A percentile compares a stretch with the other conserved stretches of the same genome.
These are phyloP conservation scores for Tillandsia leiboldiana DNA, from an alignment of 176 grass and related monocot species.

Conservation along the genomic window DNA sequence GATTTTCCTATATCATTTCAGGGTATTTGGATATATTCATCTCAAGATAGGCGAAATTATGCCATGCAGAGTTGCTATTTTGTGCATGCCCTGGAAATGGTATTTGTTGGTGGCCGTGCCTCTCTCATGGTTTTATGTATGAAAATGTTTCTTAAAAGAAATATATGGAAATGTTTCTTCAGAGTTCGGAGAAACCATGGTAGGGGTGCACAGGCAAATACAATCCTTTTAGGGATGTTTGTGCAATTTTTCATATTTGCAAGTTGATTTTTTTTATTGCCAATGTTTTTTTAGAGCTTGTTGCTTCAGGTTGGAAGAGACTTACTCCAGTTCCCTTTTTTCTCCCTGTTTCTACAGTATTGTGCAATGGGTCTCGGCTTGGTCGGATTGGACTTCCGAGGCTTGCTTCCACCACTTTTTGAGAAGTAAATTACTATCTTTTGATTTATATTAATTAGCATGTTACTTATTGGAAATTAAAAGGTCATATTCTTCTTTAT, in stretches of 20 bases:
- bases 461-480: not conserved
- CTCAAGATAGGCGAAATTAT: too few species aligned
- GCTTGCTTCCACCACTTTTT: constrained; percentile 88
- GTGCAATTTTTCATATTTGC: constrained; percentile 1
- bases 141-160: too few species aligned
- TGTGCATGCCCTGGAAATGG: too few species aligned
- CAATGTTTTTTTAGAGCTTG: constrained; percentile 4
- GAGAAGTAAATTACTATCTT: constrained; percentile 56
- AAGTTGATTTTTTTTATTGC: not conserved
- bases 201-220: too few species aligned
- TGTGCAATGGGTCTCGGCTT: constrained; percentile 97
- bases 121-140: too few species aligned
- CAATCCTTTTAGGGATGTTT: too few species aligned
- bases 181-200: not conserved
- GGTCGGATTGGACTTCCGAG: constrained; percentile 93
- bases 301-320: not conserved
- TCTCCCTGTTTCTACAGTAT: constrained; percentile 42
- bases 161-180: too few species aligned
- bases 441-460: not conserved
- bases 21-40: too few species aligned
- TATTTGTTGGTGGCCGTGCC: too few species aligned
- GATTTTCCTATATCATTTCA: constrained; percentile 3
- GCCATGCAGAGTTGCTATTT: too few species aligned
- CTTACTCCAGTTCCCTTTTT: not conserved
- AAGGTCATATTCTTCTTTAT: not conserved